A percentile compares a stretch with the other conserved stretches of the same genome.
Evolutionary conservation across 768 basidiomycete genomes (phyloP).

Genomic region (Podaxis rugospora): DNA sequence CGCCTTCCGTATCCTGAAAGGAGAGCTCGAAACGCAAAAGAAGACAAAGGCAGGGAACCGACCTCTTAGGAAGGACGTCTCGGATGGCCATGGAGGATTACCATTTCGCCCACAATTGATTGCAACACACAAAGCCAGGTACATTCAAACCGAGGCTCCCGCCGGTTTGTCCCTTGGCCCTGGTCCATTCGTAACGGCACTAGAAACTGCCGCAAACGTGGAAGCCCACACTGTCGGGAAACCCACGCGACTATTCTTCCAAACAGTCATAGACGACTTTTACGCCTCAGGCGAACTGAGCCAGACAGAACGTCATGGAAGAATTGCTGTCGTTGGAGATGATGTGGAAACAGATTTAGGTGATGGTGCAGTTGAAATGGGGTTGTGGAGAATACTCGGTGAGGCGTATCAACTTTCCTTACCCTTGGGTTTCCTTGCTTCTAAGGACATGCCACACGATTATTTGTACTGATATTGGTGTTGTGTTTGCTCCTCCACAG

Average conservation of each 20-base stretch:
- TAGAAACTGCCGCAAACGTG: conserved; percentile 49
- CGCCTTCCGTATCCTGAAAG: conserved; percentile 61
- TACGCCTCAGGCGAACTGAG: conserved; percentile 14
- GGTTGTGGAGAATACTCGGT: conserved; percentile 64
- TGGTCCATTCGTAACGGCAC: conserved; percentile 63
- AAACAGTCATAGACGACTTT: conserved; percentile 45
- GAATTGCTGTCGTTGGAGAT: conserved; percentile 60
- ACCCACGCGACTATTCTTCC: conserved; percentile 55
- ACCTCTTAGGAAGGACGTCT: background rate
- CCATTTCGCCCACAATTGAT: conserved; percentile 35
- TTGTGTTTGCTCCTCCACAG: conserved; percentile 24
- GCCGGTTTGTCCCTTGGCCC: conserved; percentile 62
- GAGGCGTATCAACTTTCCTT: conserved; percentile 15
- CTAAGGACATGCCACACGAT: background rate
- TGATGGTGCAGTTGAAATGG: conserved; percentile 53
- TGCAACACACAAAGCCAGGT: conserved; percentile 56
- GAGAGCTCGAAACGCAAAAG: conserved; percentile 24
- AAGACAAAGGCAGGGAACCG: background rate
- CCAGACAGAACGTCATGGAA: conserved; percentile 16
- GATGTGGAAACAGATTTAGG: conserved; percentile 64
- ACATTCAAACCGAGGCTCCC: conserved; percentile 36
- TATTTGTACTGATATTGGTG: conserved; percentile 4
- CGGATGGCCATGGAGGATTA: background rate
- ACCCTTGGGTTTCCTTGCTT: background rate
- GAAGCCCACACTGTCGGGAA: conserved; percentile 60